Evolutionary conservation across 1,139 yeast species (phyloP).

Genomic region (Blastobotrys serpentis): DNA sequence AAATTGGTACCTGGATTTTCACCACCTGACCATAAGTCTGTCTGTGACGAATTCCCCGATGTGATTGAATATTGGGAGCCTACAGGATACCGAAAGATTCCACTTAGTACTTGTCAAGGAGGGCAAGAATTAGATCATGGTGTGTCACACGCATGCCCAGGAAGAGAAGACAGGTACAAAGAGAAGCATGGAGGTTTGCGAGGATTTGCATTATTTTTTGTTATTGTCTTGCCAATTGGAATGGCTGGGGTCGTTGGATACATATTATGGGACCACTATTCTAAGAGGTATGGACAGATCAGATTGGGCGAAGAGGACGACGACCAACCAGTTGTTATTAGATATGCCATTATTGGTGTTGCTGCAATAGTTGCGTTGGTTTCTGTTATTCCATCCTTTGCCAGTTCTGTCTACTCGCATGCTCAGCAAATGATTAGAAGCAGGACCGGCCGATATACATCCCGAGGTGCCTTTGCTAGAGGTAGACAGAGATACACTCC

Average conservation of each 20-base stretch:
- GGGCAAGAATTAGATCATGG: slow-evolving; percentile 68
- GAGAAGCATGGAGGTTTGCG: slow-evolving; percentile 55
- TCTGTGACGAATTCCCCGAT: slow-evolving; percentile 57
- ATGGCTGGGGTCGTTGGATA: slow-evolving; percentile 59
- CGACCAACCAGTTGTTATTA: slow-evolving; percentile 29
- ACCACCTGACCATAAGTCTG: slow-evolving; percentile 63
- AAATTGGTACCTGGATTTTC: slow-evolving; percentile 68
- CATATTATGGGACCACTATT: slow-evolving; percentile 80
- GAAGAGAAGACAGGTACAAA: slow-evolving; percentile 67
- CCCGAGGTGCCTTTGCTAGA: slow-evolving; percentile 31
- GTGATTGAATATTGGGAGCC: slow-evolving; percentile 70
- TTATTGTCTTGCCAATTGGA: slow-evolving; percentile 57
- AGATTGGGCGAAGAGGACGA: slow-evolving; percentile 73
- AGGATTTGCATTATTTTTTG: slow-evolving; percentile 53
- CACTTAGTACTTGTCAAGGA: slow-evolving; percentile 71
- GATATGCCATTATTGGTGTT: slow-evolving; percentile 31
- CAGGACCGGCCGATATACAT: slow-evolving; percentile 22
- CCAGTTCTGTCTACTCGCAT: slow-evolving; percentile 17
- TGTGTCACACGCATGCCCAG: slow-evolving; percentile 81
- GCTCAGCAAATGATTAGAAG: slow-evolving; percentile 6
- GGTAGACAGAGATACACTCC: slow-evolving; percentile 27
- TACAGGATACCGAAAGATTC: slow-evolving; percentile 76
- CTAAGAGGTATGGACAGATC: slow-evolving; percentile 80
- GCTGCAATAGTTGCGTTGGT: slow-evolving; percentile 38
- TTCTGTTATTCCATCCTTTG: slow-evolving; percentile 33